Evolutionary conservation across 805 yeast species (phyloP).

Genomic region (Candida koratica): DNA sequence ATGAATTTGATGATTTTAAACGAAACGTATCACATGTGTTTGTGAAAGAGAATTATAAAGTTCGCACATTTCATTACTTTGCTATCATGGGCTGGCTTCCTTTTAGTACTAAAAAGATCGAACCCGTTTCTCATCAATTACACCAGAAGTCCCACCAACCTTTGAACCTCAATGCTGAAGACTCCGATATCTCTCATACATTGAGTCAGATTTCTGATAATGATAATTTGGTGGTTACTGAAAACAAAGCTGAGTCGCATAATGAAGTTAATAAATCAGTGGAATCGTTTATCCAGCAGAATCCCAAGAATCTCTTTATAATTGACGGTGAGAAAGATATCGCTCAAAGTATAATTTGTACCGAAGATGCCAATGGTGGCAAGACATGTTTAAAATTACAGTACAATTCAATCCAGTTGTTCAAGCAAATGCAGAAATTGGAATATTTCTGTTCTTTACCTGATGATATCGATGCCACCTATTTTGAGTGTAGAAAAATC

Average conservation of each 20-base stretch:
- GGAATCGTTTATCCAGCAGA: conserved; percentile 25
- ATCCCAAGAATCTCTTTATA: conserved; percentile 33
- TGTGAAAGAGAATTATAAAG: conserved; percentile 15
- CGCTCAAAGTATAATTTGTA: conserved; percentile 43
- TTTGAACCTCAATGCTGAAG: conserved; percentile 16
- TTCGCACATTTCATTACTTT: background rate
- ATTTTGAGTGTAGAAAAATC: conserved; percentile 48
- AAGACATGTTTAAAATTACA: conserved; percentile 45
- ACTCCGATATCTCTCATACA: conserved; percentile 27
- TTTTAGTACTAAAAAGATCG: conserved; percentile 5
- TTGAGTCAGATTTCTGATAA: conserved; percentile 23
- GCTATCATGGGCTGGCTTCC: conserved; percentile 14
- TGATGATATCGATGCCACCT: conserved; percentile 45
- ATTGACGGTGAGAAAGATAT: conserved; percentile 41
- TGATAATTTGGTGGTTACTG: conserved; percentile 10
- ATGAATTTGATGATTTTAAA: conserved; percentile 26
- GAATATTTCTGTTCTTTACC: conserved; percentile 51
- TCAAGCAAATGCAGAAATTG: conserved; percentile 46
- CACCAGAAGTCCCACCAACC: conserved; percentile 28
- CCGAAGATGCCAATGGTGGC: conserved; percentile 40
- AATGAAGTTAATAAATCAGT: conserved; percentile 22
- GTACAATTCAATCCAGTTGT: conserved; percentile 37
- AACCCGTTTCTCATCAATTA: conserved; percentile 14
- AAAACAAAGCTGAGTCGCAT: conserved; percentile 4
- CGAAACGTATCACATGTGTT: conserved; percentile 24